Conservation (phyloP, 768 basidiomycete genomes). For the Pulveroboletus sp. region DNA sequence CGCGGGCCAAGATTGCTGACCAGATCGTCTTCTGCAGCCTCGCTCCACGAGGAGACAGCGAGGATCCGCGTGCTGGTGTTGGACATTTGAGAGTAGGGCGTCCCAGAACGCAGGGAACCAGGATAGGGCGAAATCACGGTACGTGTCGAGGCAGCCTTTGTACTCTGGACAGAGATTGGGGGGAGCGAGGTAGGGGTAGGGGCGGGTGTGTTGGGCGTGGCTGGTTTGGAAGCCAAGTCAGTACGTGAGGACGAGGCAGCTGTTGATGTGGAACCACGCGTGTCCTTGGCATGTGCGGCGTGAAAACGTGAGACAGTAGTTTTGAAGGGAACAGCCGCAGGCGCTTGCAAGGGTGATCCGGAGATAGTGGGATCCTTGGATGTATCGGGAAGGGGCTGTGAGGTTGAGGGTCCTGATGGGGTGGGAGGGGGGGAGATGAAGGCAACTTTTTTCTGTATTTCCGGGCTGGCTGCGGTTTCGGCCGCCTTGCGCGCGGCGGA, state of each 20-base stretch:
- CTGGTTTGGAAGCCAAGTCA: slow-evolving; percentile 47
- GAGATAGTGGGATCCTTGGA: slow-evolving; percentile 32
- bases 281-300: slow-evolving; percentile 63
- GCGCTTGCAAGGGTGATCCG: slow-evolving; percentile 26
- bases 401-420: slow-evolving; percentile 43
- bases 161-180: slow-evolving; percentile 51
- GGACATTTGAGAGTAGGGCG: slow-evolving; percentile 79
- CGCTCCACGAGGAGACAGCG: slow-evolving; percentile 83
- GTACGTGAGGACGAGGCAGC: slow-evolving; percentile 59
- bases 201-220: slow-evolving; percentile 44
- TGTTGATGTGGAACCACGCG: slow-evolving; percentile 59
- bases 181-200: slow-evolving; percentile 53
- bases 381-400: slow-evolving; percentile 50
- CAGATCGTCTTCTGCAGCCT: slow-evolving; percentile 90
- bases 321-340: slow-evolving; percentile 41
- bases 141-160: slow-evolving; percentile 57
- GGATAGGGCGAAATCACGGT: slow-evolving; percentile 58
- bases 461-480: slow-evolving; percentile 33
- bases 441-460: slow-evolving; percentile 80
- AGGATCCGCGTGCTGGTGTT: slow-evolving; percentile 67
- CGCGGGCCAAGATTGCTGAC: slow-evolving; percentile 90
- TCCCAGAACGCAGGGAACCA: slow-evolving; percentile 73
- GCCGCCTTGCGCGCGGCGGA: slow-evolving; percentile 35
- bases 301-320: slow-evolving; percentile 76
- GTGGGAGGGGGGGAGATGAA: slow-evolving; percentile 81